Percentiles rank a stretch among this genome's conserved stretches.
These are phyloP conservation scores for Dendrocalamus latiflorus DNA, from an alignment of 202 grass and related monocot species.

Conservation along the genomic window DNA sequence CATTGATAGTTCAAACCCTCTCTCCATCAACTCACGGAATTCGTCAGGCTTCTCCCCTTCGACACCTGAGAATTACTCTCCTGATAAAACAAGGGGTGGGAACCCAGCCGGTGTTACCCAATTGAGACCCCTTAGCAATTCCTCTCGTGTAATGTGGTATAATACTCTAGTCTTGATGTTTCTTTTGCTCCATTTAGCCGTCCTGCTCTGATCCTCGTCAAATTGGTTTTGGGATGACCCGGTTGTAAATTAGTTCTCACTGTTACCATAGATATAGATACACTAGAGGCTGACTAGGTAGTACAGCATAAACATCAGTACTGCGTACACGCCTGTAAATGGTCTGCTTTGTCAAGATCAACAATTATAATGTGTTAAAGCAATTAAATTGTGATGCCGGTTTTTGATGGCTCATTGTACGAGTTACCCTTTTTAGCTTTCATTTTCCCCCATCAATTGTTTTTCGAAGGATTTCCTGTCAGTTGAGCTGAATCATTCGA, in stretches of 20 bases:
- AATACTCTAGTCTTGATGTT: constrained; percentile 20
- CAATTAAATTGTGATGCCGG: no score
- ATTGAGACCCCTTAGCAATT: constrained; percentile 47
- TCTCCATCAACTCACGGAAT: constrained; percentile 47
- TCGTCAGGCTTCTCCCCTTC: constrained; percentile 34
- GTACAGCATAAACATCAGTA: background rate
- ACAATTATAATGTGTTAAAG: background rate
- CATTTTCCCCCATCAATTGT: background rate
- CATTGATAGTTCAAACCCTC: no score
- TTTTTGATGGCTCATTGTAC: constrained; percentile 1
- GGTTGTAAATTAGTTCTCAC: constrained; percentile 20
- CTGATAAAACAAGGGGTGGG: constrained; percentile 40
- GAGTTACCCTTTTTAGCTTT: background rate
- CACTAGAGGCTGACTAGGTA: constrained; percentile 15
- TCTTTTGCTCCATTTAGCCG: constrained; percentile 28
- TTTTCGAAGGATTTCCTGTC: background rate
- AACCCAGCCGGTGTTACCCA: constrained; percentile 40
- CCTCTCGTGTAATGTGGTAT: background rate
- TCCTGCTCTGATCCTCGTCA: constrained; percentile 27
- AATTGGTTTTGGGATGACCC: background rate
- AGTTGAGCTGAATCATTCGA: no score
- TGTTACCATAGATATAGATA: background rate
- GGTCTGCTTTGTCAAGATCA: background rate
- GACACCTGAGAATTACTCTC: constrained; percentile 45
- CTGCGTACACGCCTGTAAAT: constrained; percentile 19